phyloP scores from a whole-genome alignment of 2,329 filamentous ascomycete species.

The Xylaria sp. region DNA sequence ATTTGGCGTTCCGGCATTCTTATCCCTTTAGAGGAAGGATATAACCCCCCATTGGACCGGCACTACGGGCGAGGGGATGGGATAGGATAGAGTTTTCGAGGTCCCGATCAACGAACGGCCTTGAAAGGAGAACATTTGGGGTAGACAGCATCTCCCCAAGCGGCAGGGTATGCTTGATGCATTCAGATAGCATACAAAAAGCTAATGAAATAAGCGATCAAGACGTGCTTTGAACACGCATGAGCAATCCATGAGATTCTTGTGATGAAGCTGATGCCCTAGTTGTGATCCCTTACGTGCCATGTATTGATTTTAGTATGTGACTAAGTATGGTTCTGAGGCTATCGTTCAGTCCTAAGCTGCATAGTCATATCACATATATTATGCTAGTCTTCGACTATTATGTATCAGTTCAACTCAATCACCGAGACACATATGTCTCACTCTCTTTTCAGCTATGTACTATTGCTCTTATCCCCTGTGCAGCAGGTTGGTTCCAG shows the following conservation, averaged over 20 bases:
- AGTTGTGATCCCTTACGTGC: slow-evolving; percentile 5
- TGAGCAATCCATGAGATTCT: background rate
- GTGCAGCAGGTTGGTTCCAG: too few relatives aligned
- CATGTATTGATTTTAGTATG: background rate
- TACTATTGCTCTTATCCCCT: too few relatives aligned
- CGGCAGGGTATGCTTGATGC: slow-evolving; percentile 14
- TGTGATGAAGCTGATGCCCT: background rate
- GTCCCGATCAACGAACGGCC: slow-evolving; percentile 18
- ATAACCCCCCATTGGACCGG: slow-evolving; percentile 17
- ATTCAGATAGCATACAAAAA: background rate
- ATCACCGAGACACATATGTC: too few relatives aligned
- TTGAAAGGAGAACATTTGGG: slow-evolving; percentile 14
- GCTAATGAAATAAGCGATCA: slow-evolving; percentile 19
- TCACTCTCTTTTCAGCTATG: too few relatives aligned
- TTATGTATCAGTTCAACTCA: background rate
- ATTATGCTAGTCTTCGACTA: slow-evolving; percentile 10
- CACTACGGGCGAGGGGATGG: slow-evolving; percentile 12
- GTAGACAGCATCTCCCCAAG: slow-evolving; percentile 12
- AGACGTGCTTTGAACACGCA: slow-evolving; percentile 10
- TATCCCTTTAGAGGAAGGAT: slow-evolving; percentile 22
- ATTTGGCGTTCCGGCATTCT: slow-evolving; percentile 34
- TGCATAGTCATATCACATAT: background rate
- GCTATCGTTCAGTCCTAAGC: background rate
- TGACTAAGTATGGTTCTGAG: background rate
- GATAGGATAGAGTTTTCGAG: slow-evolving; percentile 34